Evolutionary conservation across 2,329 filamentous ascomycete species (phyloP).

Genomic region (Camillea tinctor): DNA sequence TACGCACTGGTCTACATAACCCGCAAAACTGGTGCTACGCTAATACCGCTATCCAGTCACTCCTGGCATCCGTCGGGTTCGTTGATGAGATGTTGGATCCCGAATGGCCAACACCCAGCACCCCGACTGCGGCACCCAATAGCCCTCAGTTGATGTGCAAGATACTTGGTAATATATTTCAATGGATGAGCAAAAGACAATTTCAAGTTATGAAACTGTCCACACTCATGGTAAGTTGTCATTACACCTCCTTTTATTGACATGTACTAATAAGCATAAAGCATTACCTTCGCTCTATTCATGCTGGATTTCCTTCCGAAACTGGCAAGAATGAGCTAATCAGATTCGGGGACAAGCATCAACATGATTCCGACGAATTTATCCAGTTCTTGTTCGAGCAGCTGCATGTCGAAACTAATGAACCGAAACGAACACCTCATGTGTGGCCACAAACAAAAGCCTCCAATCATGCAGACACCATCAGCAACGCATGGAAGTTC

Average conservation of each 20-base stretch:
- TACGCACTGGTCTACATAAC: conserved; percentile 72
- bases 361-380: conserved; percentile 93
- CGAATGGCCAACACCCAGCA: conserved; percentile 64
- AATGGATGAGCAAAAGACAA: conserved; percentile 54
- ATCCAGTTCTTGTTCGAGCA: conserved; percentile 78
- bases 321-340: neutral
- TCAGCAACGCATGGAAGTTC: conserved; percentile 70
- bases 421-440: conserved; percentile 34
- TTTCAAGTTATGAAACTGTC: conserved; percentile 51
- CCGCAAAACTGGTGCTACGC: conserved; percentile 86
- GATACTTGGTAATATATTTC: conserved; percentile 58
- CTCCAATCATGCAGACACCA: conserved; percentile 50
- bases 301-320: conserved; percentile 34
- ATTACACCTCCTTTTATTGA: neutral
- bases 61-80: conserved; percentile 73
- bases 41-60: conserved; percentile 83
- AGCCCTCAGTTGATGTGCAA: conserved; percentile 59
- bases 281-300: conserved; percentile 65
- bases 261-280: conserved; percentile 33
- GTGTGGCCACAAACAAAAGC: conserved; percentile 11
- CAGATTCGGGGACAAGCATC: conserved; percentile 68
- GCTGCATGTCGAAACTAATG: conserved; percentile 83
- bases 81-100: conserved; percentile 59
- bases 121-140: conserved; percentile 63
- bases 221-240: conserved; percentile 54